Conservation (phyloP, 352 stramenopile species). For the Globisporangium ultimum region DNA sequence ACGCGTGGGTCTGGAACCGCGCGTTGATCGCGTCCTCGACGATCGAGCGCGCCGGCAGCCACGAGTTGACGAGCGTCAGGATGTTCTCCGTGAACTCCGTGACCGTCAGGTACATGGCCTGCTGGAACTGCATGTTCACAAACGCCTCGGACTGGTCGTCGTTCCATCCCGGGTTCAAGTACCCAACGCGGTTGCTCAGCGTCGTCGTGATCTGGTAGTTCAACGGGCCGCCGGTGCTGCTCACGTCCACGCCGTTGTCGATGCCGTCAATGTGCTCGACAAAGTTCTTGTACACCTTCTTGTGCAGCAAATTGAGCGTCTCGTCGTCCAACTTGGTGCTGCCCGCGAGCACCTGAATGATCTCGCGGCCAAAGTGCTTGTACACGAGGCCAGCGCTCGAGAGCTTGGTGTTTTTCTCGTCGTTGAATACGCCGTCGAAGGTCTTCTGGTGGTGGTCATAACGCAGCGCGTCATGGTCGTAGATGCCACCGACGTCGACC, state of each 20-base stretch:
- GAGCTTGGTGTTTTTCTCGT: conserved; percentile 86
- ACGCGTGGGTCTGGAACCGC: conserved; percentile 88
- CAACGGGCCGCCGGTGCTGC: conserved; percentile 32
- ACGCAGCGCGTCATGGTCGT: conserved; percentile 83
- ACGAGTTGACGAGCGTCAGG: conserved; percentile 89
- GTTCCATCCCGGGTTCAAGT: conserved; percentile 97
- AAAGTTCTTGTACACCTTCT: conserved; percentile 95
- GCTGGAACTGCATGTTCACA: conserved; percentile 92
- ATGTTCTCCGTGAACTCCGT: conserved; percentile 94
- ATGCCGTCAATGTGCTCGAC: conserved; percentile 99
- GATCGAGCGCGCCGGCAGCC: conserved; percentile 92
- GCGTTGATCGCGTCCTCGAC: conserved; percentile 90
- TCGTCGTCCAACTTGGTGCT: conserved; percentile 51
- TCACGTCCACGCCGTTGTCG: conserved; percentile 96
- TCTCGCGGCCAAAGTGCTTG: conserved; percentile 97
- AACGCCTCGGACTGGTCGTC: conserved; percentile 76
- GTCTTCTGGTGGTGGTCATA: conserved; percentile 99
- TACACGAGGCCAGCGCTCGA: conserved; percentile 97
- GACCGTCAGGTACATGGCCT: conserved; percentile 93
- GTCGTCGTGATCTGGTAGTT: conserved; percentile 81
- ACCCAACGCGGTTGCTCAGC: conserved; percentile 84
- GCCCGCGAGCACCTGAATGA: conserved; percentile 82
- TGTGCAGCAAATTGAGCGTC: conserved; percentile 83
- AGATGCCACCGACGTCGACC: conserved; percentile 96
- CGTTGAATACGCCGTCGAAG: conserved; percentile 84